Evolutionary conservation across 257 asterid species (phyloP).

Genomic region (Jasminum sambac): DNA sequence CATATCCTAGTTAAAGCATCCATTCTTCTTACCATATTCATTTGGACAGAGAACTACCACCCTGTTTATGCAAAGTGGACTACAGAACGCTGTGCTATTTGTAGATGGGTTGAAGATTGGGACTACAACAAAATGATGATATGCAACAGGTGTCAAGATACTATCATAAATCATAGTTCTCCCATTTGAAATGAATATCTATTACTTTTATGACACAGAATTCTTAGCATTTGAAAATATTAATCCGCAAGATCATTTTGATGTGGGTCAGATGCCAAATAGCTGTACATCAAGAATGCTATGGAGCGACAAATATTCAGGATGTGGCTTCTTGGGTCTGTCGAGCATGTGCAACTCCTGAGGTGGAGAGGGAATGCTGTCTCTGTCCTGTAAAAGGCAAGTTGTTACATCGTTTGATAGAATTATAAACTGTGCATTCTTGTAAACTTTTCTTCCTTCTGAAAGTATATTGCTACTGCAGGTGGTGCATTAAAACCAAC

Average conservation of each 20-base stretch:
- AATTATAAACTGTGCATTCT: conserved; percentile 9
- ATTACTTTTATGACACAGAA: background rate
- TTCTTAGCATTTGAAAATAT: conserved; percentile 10
- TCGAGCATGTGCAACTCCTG: conserved; percentile 92
- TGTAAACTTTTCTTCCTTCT: conserved; percentile 17
- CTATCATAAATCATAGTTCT: conserved; percentile 10
- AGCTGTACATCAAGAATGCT: conserved; percentile 98
- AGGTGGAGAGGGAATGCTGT: conserved; percentile 80
- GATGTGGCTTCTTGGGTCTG: conserved; percentile 97
- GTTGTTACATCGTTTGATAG: conserved; percentile 25
- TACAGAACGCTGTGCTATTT: conserved; percentile 91
- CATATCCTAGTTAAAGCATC: background rate
- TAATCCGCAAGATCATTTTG: conserved; percentile 14
- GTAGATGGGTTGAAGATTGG: conserved; percentile 99
- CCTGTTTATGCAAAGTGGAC: conserved; percentile 89
- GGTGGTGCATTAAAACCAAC: conserved; percentile 98
- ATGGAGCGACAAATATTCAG: conserved; percentile 58
- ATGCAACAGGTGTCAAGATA: conserved; percentile 79
- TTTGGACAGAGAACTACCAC: conserved; percentile 60
- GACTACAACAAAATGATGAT: conserved; percentile 91
- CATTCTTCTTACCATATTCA: conserved; percentile 22
- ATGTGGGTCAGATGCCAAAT: conserved; percentile 76
- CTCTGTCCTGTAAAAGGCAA: conserved; percentile 96
- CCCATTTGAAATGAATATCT: conserved; percentile 13
- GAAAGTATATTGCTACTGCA: conserved; percentile 38